These are phyloP conservation scores for Malbranchea cinnamomea DNA, from an alignment of 2,329 filamentous ascomycete species.

Conservation along the genomic window DNA sequence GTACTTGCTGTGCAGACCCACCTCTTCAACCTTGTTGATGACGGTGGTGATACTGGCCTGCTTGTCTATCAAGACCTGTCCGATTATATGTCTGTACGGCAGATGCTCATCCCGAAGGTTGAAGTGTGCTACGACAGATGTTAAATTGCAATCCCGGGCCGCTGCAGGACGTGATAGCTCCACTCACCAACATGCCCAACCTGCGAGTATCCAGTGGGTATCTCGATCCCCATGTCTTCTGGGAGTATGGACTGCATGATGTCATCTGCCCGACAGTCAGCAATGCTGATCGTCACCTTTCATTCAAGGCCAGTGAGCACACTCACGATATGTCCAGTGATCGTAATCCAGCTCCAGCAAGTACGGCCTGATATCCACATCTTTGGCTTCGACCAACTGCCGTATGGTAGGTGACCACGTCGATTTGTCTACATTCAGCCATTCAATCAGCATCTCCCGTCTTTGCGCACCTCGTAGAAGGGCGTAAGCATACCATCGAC, in stretches of 20 bases:
- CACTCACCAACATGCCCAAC: slow-evolving; percentile 69
- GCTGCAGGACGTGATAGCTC: neutral
- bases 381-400: slow-evolving; percentile 52
- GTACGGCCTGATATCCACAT: slow-evolving; percentile 60
- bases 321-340: slow-evolving; percentile 67
- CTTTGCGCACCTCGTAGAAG: neutral
- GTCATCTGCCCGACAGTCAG: slow-evolving; percentile 42
- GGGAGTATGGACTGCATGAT: slow-evolving; percentile 72
- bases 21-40: slow-evolving; percentile 88
- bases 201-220: slow-evolving; percentile 72
- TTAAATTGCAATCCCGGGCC: slow-evolving; percentile 9
- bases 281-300: slow-evolving; percentile 2
- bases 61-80: slow-evolving; percentile 77
- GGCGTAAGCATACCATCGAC: slow-evolving; percentile 18
- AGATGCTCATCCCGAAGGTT: slow-evolving; percentile 74
- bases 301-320: slow-evolving; percentile 1
- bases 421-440: slow-evolving; percentile 47
- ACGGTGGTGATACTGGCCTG: slow-evolving; percentile 70
- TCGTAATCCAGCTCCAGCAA: slow-evolving; percentile 64
- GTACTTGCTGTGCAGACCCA: slow-evolving; percentile 72
- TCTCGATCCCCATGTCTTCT: slow-evolving; percentile 61
- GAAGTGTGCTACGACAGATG: slow-evolving; percentile 51
- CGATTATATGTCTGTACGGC: slow-evolving; percentile 76
- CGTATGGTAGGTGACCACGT: slow-evolving; percentile 63
- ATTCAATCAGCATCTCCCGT: slow-evolving; percentile 3